These are phyloP conservation scores for Lasiosphaeriaceae sp. DNA, from an alignment of 495 filamentous ascomycete genomes.

Conservation along the genomic window DNA sequence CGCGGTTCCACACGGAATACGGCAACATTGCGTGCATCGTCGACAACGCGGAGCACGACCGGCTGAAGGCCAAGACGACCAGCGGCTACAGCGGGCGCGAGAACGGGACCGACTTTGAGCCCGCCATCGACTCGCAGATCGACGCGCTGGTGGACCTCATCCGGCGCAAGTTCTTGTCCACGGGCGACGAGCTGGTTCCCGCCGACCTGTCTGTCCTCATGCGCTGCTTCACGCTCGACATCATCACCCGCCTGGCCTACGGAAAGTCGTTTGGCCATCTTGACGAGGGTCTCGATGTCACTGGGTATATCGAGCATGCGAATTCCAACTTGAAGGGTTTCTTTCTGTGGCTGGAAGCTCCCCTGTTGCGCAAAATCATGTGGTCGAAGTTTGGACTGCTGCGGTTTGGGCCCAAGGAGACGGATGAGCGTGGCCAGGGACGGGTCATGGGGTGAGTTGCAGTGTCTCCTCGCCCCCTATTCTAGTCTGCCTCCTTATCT, in stretches of 20 bases:
- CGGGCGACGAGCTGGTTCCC: background rate
- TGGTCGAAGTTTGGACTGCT: too few relatives aligned
- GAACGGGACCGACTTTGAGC: slow-evolving; percentile 34
- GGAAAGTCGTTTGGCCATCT: slow-evolving; percentile 50
- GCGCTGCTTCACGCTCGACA: slow-evolving; percentile 49
- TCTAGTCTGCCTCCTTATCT: slow-evolving; percentile 48
- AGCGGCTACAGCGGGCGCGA: slow-evolving; percentile 49
- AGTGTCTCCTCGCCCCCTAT: slow-evolving; percentile 41
- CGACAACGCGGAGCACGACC: slow-evolving; percentile 2
- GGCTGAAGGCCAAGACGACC: slow-evolving; percentile 32
- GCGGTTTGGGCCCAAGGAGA: too few relatives aligned
- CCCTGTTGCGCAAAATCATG: slow-evolving; percentile 26
- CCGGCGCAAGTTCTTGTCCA: slow-evolving; percentile 22
- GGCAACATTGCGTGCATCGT: too few relatives aligned
- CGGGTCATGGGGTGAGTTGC: too few relatives aligned
- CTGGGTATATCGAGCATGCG: slow-evolving; percentile 39
- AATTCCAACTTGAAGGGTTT: slow-evolving; percentile 29
- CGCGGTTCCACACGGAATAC: too few relatives aligned
- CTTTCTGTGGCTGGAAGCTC: slow-evolving; percentile 23
- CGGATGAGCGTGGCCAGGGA: too few relatives aligned
- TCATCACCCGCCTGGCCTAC: slow-evolving; percentile 46
- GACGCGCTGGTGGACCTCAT: slow-evolving; percentile 35
- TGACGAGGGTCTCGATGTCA: slow-evolving; percentile 41
- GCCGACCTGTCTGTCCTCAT: slow-evolving; percentile 40
- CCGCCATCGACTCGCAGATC: slow-evolving; percentile 39